phyloP scores from a whole-genome alignment of 768 basidiomycete genomes.

The Psilocybe cyanescens region DNA sequence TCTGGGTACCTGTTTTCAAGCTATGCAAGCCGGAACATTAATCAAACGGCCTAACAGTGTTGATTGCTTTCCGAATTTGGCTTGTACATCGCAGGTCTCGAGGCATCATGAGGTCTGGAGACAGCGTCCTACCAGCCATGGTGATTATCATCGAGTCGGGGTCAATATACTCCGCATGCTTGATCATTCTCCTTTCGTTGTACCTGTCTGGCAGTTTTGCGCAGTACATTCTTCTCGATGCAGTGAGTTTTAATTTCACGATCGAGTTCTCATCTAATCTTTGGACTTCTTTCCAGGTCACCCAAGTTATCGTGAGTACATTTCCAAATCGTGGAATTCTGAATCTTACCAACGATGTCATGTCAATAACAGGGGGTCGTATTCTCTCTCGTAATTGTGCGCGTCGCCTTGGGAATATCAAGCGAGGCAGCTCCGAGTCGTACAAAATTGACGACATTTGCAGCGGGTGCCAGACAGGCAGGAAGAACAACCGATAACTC shows the following conservation, averaged over 20 bases:
- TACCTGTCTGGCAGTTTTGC: conserved; percentile 14
- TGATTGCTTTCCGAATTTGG: conserved; percentile 16
- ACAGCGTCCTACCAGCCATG: conserved; percentile 12
- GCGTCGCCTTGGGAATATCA: conserved; percentile 1
- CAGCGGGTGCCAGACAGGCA: background rate
- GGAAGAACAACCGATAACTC: background rate
- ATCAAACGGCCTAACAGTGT: background rate
- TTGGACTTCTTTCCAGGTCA: conserved; percentile 1
- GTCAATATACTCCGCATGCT: conserved; percentile 14
- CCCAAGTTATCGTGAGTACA: conserved; percentile 12
- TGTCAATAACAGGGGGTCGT: background rate
- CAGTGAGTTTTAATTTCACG: conserved; percentile 4
- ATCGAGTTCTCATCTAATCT: background rate
- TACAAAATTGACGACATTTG: background rate
- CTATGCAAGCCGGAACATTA: background rate
- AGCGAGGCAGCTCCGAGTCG: background rate
- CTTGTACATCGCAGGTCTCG: conserved; percentile 5
- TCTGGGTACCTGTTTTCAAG: background rate
- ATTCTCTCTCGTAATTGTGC: conserved; percentile 2
- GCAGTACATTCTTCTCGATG: conserved; percentile 17
- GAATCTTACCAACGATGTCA: background rate
- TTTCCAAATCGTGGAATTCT: background rate
- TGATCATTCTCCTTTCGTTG: conserved; percentile 12
- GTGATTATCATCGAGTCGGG: conserved; percentile 18
- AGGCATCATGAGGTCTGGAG: background rate